A percentile compares a stretch with the other conserved stretches of the same genome.
Evolutionary conservation across 2,329 filamentous ascomycete genomes (phyloP).

Genomic region (Fusarium nanum): DNA sequence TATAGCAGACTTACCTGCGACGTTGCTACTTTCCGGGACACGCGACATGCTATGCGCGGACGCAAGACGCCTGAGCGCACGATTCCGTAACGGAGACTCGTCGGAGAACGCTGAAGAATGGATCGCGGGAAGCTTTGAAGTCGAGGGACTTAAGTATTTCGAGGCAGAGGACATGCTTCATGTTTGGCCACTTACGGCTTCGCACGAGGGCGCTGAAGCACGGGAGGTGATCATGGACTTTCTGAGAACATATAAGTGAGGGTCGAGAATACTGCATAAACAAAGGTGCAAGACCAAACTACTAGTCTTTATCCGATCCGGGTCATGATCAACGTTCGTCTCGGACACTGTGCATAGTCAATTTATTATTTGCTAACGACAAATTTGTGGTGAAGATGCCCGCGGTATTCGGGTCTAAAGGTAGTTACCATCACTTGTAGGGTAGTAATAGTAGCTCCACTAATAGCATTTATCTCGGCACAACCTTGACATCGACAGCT

Average conservation of each 20-base stretch:
- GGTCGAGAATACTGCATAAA: too few species aligned
- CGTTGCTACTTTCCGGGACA: not conserved
- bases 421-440: too few species aligned
- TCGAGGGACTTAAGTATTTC: not conserved
- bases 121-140: not conserved
- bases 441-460: too few species aligned
- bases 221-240: not conserved
- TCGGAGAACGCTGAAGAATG: not conserved
- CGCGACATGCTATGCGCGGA: not conserved
- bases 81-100: accelerated
- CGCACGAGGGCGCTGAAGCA: not conserved
- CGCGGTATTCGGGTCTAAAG: too few species aligned
- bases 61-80: not conserved
- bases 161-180: not conserved
- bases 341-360: too few species aligned
- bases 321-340: too few species aligned
- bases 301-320: too few species aligned
- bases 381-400: too few species aligned
- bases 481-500: too few species aligned
- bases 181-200: not conserved
- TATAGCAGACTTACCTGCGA: accelerated
- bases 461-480: too few species aligned
- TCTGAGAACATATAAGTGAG: not conserved
- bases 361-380: too few species aligned
- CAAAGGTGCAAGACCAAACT: too few species aligned